Evolutionary conservation across 345 rosid genomes (phyloP).

Genomic region (Excoecaria cochinchinensis): DNA sequence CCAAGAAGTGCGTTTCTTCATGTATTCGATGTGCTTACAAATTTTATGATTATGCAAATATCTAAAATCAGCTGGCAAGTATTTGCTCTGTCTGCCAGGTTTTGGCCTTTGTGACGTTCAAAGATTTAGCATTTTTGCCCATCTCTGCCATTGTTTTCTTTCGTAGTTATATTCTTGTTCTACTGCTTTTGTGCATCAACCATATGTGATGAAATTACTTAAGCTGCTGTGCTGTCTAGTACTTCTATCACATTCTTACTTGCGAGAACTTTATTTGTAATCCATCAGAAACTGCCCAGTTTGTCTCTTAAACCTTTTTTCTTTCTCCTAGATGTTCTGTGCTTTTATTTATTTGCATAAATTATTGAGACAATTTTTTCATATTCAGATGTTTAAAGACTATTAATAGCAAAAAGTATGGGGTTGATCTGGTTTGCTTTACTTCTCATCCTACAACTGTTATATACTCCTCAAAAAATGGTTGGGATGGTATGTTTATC

Average conservation of each 20-base stretch:
- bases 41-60: not conserved
- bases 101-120: not conserved
- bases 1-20: not conserved
- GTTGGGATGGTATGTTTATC: slow-evolving; percentile 87
- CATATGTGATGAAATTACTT: not conserved
- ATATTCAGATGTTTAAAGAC: slow-evolving; percentile 79
- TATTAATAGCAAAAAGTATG: slow-evolving; percentile 97
- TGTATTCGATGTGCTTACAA: not conserved
- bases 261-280: not conserved
- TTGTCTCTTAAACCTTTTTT: not conserved
- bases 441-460: slow-evolving; percentile 89
- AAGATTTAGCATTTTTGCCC: not conserved
- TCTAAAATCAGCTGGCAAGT: not conserved
- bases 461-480: slow-evolving; percentile 92
- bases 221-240: not conserved
- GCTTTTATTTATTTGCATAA: not conserved
- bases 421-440: slow-evolving; percentile 92
- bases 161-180: not conserved
- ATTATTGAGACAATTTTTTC: not conserved
- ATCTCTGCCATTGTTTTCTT: not conserved
- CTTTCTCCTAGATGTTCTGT: not conserved
- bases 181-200: not conserved
- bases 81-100: not conserved
- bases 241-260: not conserved
- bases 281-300: not conserved